phyloP scores from a whole-genome alignment of 228 moss, liverwort and hornwort genomes.

The Sphagnum fallax region DNA sequence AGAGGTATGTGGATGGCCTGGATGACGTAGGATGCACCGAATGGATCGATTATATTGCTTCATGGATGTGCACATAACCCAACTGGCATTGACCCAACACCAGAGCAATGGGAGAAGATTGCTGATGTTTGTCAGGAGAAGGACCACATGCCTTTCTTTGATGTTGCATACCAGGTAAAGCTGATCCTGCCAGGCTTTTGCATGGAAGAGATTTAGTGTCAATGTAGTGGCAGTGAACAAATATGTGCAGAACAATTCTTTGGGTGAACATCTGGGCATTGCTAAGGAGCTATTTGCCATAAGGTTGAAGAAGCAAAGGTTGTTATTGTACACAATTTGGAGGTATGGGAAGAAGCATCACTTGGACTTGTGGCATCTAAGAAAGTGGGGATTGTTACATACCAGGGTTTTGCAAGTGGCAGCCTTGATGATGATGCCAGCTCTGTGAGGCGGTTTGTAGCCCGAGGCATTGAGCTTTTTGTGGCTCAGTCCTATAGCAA shows the following conservation, averaged over 20 bases:
- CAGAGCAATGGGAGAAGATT: conserved; percentile 89
- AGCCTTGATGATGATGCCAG: conserved; percentile 88
- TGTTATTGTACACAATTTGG: too few species aligned
- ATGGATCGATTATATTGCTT: conserved; percentile 73
- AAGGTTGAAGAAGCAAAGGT: too few species aligned
- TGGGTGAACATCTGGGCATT: background rate
- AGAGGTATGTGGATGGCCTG: background rate
- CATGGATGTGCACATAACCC: conserved; percentile 99
- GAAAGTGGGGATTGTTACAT: too few species aligned
- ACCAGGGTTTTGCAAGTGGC: conserved; percentile 89
- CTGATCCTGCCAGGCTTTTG: background rate
- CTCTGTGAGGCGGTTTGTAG: conserved; percentile 81
- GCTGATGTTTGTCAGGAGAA: conserved; percentile 71
- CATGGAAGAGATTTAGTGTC: background rate
- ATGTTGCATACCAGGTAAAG: conserved; percentile 90
- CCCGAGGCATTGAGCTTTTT: conserved; percentile 70
- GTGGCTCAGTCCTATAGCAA: conserved; percentile 97
- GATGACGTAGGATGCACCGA: conserved; percentile 61
- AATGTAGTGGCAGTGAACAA: background rate
- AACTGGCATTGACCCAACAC: conserved; percentile 89
- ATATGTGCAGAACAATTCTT: background rate
- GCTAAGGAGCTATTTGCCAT: too few species aligned
- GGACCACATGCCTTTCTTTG: conserved; percentile 83
- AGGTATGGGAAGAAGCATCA: too few species aligned
- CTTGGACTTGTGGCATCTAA: too few species aligned